Evolutionary conservation across 257 asterid species (phyloP), one percentile per base, ranked within the genome.

Genomic region (Anisodus tanguticus): DNA sequence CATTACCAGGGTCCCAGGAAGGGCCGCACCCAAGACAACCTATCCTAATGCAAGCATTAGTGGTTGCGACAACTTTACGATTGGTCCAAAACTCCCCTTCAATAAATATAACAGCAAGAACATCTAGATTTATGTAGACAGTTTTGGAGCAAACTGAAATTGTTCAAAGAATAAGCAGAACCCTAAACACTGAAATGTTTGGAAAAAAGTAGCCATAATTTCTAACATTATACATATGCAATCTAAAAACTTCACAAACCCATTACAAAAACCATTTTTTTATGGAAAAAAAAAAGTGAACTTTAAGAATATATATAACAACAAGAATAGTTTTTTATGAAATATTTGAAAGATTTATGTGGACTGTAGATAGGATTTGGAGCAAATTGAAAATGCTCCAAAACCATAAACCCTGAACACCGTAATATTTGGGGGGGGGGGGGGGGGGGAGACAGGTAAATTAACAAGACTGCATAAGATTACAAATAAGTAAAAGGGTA

Each of bases 401-500:
- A 31, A 31, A 31, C 35, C 35, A 31, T 31, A 31, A 31, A 31
- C 35, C 35, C 35, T 31, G 2, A 31, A 31, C 35, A 31, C 35
- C 1, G 35, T 31, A 31, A 31, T 31, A 31, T 31, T 31, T 31
- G 35, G 35, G 35, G 35, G 35, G 35, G 35, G 35, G 35, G 31
- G 31, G 35, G 35, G 6, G 22, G 10, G 45, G 19, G 10, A 4
- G 58, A 6, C 41, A 47, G 2, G 59, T 1, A 72, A 47, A 72
- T 22, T 12, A 22, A 74, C 4, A 74, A 74, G 8, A 22, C 45
- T 11, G 6, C 4, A 0, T 12, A 74, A 26, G 2, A 76, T 8
- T 13, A 76, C 26, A 76, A 76, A 76, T 51, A 22, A 76, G 22
- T 47, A 76, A 76, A 76, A 12, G 63, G 63, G 45, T 76, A 26